These are phyloP conservation scores for Calonectria crousiana DNA, from an alignment of 2,329 filamentous ascomycete species.

Conservation along the genomic window DNA sequence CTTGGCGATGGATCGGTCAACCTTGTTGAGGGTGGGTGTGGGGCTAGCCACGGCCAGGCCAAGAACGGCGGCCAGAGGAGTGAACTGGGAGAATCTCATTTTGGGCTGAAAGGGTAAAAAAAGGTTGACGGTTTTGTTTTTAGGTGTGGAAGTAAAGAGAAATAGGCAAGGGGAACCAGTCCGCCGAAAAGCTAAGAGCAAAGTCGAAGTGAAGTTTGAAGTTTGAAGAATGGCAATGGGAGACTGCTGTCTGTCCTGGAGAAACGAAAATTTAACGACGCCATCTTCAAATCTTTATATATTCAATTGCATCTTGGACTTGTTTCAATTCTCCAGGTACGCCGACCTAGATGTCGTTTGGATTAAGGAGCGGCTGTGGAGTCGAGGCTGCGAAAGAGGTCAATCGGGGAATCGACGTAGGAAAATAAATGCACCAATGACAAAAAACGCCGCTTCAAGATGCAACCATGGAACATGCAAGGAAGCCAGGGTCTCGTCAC, in stretches of 20 bases:
- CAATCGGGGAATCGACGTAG: neutral
- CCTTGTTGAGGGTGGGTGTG: slow-evolving; percentile 45
- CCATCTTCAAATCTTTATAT: slow-evolving; percentile 9
- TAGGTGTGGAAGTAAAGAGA: neutral
- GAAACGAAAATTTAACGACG: neutral
- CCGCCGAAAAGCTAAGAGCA: slow-evolving; percentile 2
- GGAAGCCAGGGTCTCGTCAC: neutral
- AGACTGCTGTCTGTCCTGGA: slow-evolving; percentile 14
- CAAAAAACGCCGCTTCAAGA: neutral
- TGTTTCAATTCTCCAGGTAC: slow-evolving; percentile 1
- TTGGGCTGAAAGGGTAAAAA: slow-evolving; percentile 21
- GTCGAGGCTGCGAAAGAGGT: neutral
- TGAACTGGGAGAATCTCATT: slow-evolving; percentile 49
- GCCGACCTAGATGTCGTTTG: neutral
- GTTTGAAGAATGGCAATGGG: slow-evolving; percentile 2
- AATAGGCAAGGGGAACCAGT: slow-evolving; percentile 8
- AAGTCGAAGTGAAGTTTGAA: slow-evolving; percentile 6
- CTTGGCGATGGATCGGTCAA: slow-evolving; percentile 47
- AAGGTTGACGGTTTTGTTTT: neutral
- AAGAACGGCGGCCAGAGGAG: slow-evolving; percentile 42
- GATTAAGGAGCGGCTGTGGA: slow-evolving; percentile 17
- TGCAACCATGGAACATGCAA: neutral
- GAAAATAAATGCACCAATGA: slow-evolving; percentile 15
- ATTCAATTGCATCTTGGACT: neutral
- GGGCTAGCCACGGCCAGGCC: slow-evolving; percentile 47